These are phyloP conservation scores for Leccinum brunneo-olivaceum DNA, from an alignment of 1,284 basidiomycete genomes.

Conservation along the genomic window DNA sequence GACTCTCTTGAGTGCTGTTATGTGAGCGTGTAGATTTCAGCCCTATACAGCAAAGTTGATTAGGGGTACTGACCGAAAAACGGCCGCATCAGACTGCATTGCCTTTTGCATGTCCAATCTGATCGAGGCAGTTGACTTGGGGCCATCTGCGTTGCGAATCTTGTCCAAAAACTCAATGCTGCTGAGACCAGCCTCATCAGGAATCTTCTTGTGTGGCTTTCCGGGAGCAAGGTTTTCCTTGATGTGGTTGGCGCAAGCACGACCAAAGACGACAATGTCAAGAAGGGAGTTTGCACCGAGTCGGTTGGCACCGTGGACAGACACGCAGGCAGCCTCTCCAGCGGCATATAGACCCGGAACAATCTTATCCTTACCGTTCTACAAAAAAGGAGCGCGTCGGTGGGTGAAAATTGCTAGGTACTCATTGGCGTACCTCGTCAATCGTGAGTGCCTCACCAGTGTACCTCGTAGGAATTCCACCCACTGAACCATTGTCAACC, in stretches of 20 bases:
- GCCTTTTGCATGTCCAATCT: conserved; percentile 97
- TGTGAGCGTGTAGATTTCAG: conserved; percentile 18
- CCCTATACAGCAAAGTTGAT: background rate
- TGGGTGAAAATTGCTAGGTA: background rate
- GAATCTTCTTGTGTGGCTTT: conserved; percentile 86
- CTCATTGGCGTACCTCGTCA: conserved; percentile 45
- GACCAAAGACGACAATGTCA: conserved; percentile 98
- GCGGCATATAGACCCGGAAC: conserved; percentile 98
- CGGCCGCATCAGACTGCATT: conserved; percentile 93
- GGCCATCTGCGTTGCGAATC: conserved; percentile 79
- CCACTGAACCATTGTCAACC: conserved; percentile 57
- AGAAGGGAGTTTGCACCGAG: conserved; percentile 98
- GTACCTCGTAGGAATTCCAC: conserved; percentile 98
- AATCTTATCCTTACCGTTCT: conserved; percentile 86
- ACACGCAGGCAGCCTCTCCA: conserved; percentile 98
- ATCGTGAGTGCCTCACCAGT: conserved; percentile 93
- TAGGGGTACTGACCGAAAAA: conserved; percentile 61
- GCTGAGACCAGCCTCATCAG: conserved; percentile 82
- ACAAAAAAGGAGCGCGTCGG: conserved; percentile 5
- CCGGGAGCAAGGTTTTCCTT: conserved; percentile 86
- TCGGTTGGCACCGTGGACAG: conserved; percentile 99
- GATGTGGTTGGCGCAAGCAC: conserved; percentile 98
- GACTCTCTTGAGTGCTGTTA: conserved; percentile 76
- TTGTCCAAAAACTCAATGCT: conserved; percentile 89
- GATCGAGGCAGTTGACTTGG: conserved; percentile 84